Evolutionary conservation across 306 rosid species (phyloP), one percentile per base, ranked within the genome.

Genomic region (Dryas alaskensis): DNA sequence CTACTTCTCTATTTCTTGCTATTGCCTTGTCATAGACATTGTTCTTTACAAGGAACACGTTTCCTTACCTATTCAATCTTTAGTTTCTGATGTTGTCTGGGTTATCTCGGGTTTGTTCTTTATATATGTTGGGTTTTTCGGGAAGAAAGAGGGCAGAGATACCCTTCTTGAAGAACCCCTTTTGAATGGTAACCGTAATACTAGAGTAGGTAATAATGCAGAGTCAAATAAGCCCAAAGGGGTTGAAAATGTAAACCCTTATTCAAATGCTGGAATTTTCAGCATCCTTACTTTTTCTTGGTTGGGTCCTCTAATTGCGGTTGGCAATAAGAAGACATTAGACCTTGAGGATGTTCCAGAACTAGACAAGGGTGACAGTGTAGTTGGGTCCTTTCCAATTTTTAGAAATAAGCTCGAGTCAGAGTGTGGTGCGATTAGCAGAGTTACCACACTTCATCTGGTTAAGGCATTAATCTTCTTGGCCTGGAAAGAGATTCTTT

Each of bases 271-370:
- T 73, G 92, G 93, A n/a, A 74, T 89, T 78, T 84, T 89, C 77
- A 83, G 90, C 70, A 47, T 84, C 64, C 92, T 93, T 53, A 85
- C 89, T 10, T 89, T 93, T 76, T 82, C 93, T 57, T 89, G 98
- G 98, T 82, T 93, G 73, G 81, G 85, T 80, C 86, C 85, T 61
- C 79, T 93, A 11, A 86, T 93, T 73, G 80, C 84, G 3, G 13
- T 60, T 62, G 98, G 98, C 17, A 77, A 80, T 60, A 81, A 82
- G 79, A 93, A 87, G 83, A 76, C 89, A 31, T 81, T 93, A 64
- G 86, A 86, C 78, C 86, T 86, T 76, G 96, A 86, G 79, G 97
- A 93, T 55, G 87, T 93, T 69, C 98, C 98, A 48, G 79, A 84
- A 44, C 97, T 91, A 65, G 80, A 75, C 22, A 64, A 42, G 49